phyloP scores from a whole-genome alignment of 2,329 filamentous ascomycete genomes.

The Verticillium albo-atrum region DNA sequence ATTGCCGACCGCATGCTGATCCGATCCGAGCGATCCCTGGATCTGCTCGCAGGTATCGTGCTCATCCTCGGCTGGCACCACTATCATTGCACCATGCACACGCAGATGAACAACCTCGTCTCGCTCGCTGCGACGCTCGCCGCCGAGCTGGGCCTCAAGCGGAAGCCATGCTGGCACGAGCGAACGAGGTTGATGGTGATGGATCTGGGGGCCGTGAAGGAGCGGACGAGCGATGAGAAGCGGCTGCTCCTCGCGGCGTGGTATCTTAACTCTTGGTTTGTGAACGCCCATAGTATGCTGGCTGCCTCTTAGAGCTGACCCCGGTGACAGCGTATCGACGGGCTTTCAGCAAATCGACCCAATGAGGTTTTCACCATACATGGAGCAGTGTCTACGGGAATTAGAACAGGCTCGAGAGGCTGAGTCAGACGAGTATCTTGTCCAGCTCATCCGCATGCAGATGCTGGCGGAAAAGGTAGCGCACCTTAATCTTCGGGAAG shows the following conservation, averaged over 20 bases:
- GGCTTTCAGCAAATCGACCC: constrained; percentile 41
- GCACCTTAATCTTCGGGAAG: constrained; percentile 31
- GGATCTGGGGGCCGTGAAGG: constrained; percentile 28
- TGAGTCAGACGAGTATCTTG: constrained; percentile 39
- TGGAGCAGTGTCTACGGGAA: constrained; percentile 43
- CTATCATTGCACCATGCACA: constrained; percentile 49
- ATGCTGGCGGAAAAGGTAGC: constrained; percentile 46
- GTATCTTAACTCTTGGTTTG: constrained; percentile 50
- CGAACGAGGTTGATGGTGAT: constrained; percentile 37
- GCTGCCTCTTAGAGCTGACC: constrained; percentile 1
- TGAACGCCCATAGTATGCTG: too few species aligned
- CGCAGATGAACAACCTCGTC: constrained; percentile 47
- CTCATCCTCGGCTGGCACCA: constrained; percentile 48
- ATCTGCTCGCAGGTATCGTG: constrained; percentile 43
- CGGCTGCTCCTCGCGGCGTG: constrained; percentile 49
- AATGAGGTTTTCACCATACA: constrained; percentile 46
- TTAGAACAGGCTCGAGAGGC: constrained; percentile 39
- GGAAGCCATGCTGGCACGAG: constrained; percentile 33
- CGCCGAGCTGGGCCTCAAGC: constrained; percentile 42
- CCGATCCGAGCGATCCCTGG: constrained; percentile 43
- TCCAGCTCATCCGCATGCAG: constrained; percentile 44
- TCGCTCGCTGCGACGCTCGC: constrained; percentile 42
- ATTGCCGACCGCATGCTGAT: constrained; percentile 45
- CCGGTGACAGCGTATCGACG: constrained; percentile 29
- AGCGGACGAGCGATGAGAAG: constrained; percentile 46